Percentiles rank a stretch among this genome's conserved stretches.
phyloP scores from a whole-genome alignment of 371 early-diverging fungal genomes.

The Entomophthora muscae region DNA sequence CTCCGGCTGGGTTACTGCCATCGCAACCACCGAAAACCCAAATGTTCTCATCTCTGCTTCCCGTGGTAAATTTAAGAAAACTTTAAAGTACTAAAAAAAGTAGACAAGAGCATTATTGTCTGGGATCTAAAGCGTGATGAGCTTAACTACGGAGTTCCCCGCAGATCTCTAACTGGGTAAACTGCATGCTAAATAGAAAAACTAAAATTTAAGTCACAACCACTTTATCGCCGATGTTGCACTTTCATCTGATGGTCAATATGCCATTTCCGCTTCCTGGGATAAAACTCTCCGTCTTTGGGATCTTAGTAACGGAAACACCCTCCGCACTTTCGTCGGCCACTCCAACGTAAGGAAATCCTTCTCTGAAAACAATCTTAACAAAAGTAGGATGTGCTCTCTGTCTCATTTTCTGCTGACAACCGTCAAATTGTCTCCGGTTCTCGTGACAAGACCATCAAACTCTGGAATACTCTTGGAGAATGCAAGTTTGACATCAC shows the following conservation, averaged over 20 bases:
- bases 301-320: slow-evolving; percentile 85
- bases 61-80: slow-evolving; percentile 42
- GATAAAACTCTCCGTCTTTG: slow-evolving; percentile 97
- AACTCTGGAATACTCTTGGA: slow-evolving; percentile 98
- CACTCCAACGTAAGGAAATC: slow-evolving; percentile 65
- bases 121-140: slow-evolving; percentile 90
- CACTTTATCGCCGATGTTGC: slow-evolving; percentile 94
- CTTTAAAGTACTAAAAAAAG: background rate
- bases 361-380: background rate
- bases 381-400: slow-evolving; percentile 62
- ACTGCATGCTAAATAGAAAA: background rate
- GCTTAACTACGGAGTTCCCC: slow-evolving; percentile 78
- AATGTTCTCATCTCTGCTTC: slow-evolving; percentile 85
- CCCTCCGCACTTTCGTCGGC: slow-evolving; percentile 90
- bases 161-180: slow-evolving; percentile 53
- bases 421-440: slow-evolving; percentile 97
- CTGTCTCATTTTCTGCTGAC: slow-evolving; percentile 97
- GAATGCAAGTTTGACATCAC: slow-evolving; percentile 95
- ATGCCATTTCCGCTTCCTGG: slow-evolving; percentile 94
- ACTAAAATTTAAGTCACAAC: slow-evolving; percentile 57
- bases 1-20: slow-evolving; percentile 73
- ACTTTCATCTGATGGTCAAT: slow-evolving; percentile 94
- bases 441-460: slow-evolving; percentile 96
- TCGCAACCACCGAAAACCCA: slow-evolving; percentile 85
- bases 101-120: slow-evolving; percentile 90